A percentile compares a stretch with the other conserved stretches of the same genome.
These are phyloP conservation scores for Isochrysis galbana DNA, from an alignment of 78 protist genomes.

Conservation along the genomic window DNA sequence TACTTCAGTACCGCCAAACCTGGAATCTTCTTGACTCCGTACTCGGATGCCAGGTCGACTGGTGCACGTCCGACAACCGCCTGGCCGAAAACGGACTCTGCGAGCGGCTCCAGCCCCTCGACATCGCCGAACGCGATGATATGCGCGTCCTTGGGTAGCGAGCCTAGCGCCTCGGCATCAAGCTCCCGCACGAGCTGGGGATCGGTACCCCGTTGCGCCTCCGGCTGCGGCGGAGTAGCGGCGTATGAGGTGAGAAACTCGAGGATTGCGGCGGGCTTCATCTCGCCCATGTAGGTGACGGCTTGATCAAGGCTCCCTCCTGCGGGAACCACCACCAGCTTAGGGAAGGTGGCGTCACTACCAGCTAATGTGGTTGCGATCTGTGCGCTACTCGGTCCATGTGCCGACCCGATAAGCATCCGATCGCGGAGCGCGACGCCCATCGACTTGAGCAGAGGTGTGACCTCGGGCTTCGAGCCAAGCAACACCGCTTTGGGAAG, in stretches of 20 bases:
- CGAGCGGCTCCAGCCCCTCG: background rate
- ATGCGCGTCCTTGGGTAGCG: background rate
- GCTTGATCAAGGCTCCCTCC: background rate
- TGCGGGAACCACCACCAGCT: background rate
- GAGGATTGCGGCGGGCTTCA: background rate
- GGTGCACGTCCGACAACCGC: background rate
- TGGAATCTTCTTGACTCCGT: background rate
- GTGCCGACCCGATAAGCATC: background rate
- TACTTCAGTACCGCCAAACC: background rate
- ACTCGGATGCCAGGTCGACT: background rate
- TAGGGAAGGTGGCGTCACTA: background rate
- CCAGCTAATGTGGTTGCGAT: too few species aligned
- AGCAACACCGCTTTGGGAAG: background rate
- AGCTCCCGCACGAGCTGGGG: too few species aligned
- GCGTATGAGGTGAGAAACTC: background rate
- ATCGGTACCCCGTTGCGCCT: too few species aligned
- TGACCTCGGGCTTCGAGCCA: background rate
- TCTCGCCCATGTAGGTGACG: background rate
- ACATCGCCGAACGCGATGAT: background rate
- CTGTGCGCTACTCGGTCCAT: background rate
- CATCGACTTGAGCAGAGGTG: background rate
- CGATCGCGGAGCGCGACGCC: background rate
- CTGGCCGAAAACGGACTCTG: background rate
- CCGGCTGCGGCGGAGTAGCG: background rate
- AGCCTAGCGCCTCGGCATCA: too few species aligned